Conservation (phyloP, 495 filamentous ascomycete species). For the Letharia lupina region DNA sequence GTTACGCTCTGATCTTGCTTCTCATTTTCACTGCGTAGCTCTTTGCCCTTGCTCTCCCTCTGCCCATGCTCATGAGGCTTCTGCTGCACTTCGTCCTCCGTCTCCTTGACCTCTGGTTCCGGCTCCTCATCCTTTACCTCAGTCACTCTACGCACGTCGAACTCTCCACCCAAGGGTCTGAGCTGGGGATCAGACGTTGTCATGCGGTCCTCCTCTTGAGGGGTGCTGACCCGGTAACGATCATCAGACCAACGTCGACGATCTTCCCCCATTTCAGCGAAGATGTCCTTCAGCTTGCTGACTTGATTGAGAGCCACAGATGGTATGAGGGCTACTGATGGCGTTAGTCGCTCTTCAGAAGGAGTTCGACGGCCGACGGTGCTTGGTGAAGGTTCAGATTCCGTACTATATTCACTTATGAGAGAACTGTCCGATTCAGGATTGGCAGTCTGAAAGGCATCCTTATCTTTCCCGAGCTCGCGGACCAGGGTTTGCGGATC, state of each 20-base stretch:
- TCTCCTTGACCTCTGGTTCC: not conserved
- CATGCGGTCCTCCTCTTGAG: slow-evolving; percentile 5
- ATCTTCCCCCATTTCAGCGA: not conserved
- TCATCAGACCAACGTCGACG: slow-evolving; percentile 1
- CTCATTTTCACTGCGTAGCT: not conserved
- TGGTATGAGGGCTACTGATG: not conserved
- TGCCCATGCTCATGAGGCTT: not conserved
- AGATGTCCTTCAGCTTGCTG: not conserved
- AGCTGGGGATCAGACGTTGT: not conserved
- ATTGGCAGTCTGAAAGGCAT: not conserved
- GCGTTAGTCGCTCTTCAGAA: not conserved
- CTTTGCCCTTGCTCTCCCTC: not conserved
- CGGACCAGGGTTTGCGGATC: not conserved
- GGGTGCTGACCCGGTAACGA: not conserved
- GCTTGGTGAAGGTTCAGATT: slow-evolving; percentile 4
- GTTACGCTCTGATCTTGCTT: not conserved
- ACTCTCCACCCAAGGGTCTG: not conserved
- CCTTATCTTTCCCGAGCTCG: not conserved
- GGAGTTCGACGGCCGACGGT: not conserved
- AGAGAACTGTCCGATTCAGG: not conserved
- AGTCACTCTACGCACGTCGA: not conserved
- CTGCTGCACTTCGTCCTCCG: not conserved
- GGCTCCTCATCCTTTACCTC: not conserved
- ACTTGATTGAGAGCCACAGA: not conserved
- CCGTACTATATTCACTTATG: not conserved